Percentiles rank a stretch among this genome's conserved stretches.
phyloP scores from a whole-genome alignment of 371 early-diverging fungal genomes.

The Globomyces sp. region DNA sequence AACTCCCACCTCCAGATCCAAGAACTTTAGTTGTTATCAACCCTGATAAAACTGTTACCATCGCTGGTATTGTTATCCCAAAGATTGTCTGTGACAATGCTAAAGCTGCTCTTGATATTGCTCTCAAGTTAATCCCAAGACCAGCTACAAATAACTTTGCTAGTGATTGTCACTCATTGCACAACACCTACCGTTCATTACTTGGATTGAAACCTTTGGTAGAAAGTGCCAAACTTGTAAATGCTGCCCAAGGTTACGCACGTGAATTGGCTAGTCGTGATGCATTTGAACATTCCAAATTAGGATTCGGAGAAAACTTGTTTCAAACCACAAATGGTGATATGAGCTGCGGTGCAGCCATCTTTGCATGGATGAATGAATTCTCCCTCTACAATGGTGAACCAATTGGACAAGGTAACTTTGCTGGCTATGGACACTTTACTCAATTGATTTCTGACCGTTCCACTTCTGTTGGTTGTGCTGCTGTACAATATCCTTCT shows the following conservation, averaged over 20 bases:
- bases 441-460: slow-evolving; percentile 9
- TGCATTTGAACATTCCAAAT: slow-evolving; percentile 4
- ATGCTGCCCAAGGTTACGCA: slow-evolving; percentile 2
- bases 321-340: slow-evolving; percentile 2
- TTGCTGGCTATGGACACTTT: slow-evolving; percentile 16
- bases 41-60: background rate
- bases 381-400: slow-evolving; percentile 17
- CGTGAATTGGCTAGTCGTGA: slow-evolving; percentile 4
- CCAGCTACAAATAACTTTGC: slow-evolving; percentile 4
- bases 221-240: background rate
- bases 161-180: slow-evolving; percentile 4
- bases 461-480: slow-evolving; percentile 16
- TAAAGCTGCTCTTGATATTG: background rate
- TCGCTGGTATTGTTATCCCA: slow-evolving; percentile 8
- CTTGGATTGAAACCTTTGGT: background rate
- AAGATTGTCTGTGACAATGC: background rate
- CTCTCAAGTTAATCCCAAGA: slow-evolving; percentile 1
- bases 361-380: slow-evolving; percentile 15
- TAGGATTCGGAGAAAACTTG: slow-evolving; percentile 16
- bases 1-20: slow-evolving; percentile 5
- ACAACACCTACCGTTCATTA: slow-evolving; percentile 2
- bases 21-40: background rate
- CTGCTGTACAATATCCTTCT: slow-evolving; percentile 5
- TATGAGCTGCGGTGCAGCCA: slow-evolving; percentile 11
- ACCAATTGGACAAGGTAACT: slow-evolving; percentile 17